Evolutionary conservation across 352 stramenopile species (phyloP).

Genomic region (Phytophthora multivora): DNA sequence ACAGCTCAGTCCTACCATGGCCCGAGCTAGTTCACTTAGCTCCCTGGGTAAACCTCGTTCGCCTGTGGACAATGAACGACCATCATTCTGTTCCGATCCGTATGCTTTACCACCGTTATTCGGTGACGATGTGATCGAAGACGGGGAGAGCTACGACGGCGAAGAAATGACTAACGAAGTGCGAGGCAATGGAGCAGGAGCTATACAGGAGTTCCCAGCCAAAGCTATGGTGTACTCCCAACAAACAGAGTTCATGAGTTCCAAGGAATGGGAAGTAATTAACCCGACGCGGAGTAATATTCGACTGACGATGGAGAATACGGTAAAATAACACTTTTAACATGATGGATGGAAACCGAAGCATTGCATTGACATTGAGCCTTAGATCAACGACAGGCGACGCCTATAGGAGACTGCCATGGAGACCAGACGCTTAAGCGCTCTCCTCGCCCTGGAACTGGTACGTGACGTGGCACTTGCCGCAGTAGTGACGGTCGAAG

Average conservation of each 20-base stretch:
- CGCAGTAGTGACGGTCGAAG: conserved; percentile 99
- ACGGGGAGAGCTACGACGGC: conserved; percentile 30
- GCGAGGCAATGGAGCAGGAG: conserved; percentile 12
- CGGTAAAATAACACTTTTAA: conserved; percentile 25
- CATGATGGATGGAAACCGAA: conserved; percentile 43
- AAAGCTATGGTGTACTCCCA: conserved; percentile 72
- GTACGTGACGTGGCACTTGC: conserved; percentile 98
- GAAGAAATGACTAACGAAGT: conserved; percentile 27
- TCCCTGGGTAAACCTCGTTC: too few relatives aligned
- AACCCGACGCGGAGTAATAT: conserved; percentile 59
- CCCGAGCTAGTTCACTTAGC: conserved; percentile 17
- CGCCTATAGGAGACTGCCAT: conserved; percentile 25
- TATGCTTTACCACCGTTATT: conserved; percentile 75
- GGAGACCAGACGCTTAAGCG: conserved; percentile 42
- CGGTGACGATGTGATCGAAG: conserved; percentile 57
- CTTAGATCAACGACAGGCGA: conserved; percentile 21
- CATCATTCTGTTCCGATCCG: conserved; percentile 53
- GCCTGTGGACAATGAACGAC: conserved; percentile 4
- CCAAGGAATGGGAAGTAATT: conserved; percentile 76
- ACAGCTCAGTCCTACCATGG: conserved; percentile 11
- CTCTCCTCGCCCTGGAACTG: conserved; percentile 86
- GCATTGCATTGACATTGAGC: conserved; percentile 43
- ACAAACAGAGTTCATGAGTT: conserved; percentile 57
- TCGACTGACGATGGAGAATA: conserved; percentile 51
- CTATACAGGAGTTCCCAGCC: conserved; percentile 44